Conservation (phyloP, 2,329 filamentous ascomycete species). For the Fusarium sp. region DNA sequence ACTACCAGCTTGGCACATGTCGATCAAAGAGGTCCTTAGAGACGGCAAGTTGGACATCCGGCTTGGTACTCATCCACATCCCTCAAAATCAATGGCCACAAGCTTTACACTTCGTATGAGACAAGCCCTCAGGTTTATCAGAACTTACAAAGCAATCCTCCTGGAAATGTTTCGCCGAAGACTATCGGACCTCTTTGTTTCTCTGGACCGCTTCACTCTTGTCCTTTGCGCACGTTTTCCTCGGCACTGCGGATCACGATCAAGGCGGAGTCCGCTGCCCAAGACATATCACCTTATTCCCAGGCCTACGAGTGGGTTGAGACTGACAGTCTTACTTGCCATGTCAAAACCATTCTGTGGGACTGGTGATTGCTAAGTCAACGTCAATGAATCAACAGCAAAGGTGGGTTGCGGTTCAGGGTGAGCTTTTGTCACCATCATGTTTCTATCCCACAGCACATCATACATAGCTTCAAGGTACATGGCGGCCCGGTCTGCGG, state of each 20-base stretch:
- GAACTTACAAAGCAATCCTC: constrained; percentile 13
- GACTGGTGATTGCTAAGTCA: background rate
- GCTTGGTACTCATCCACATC: constrained; percentile 33
- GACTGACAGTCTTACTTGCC: background rate
- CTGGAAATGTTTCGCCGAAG: constrained; percentile 12
- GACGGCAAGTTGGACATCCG: constrained; percentile 39
- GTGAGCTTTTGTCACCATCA: background rate
- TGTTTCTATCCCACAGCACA: background rate
- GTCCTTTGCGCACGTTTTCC: background rate
- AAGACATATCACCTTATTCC: background rate
- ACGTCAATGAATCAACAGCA: background rate
- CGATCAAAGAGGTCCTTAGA: constrained; percentile 20
- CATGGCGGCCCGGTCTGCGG: background rate
- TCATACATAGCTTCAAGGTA: background rate
- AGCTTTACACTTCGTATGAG: background rate
- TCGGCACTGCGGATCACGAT: background rate
- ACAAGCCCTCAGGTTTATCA: constrained; percentile 2
- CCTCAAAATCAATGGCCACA: background rate
- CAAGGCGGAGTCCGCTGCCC: background rate
- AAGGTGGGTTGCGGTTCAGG: background rate
- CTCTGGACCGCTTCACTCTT: background rate
- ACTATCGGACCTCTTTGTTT: constrained; percentile 21
- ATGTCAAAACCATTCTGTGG: background rate
- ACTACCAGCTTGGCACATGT: constrained; percentile 34
- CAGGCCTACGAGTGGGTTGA: background rate